A percentile compares a stretch with the other conserved stretches of the same genome.
These are phyloP conservation scores for Leccinum pachyderme DNA, from an alignment of 1,284 basidiomycete genomes.

Conservation along the genomic window DNA sequence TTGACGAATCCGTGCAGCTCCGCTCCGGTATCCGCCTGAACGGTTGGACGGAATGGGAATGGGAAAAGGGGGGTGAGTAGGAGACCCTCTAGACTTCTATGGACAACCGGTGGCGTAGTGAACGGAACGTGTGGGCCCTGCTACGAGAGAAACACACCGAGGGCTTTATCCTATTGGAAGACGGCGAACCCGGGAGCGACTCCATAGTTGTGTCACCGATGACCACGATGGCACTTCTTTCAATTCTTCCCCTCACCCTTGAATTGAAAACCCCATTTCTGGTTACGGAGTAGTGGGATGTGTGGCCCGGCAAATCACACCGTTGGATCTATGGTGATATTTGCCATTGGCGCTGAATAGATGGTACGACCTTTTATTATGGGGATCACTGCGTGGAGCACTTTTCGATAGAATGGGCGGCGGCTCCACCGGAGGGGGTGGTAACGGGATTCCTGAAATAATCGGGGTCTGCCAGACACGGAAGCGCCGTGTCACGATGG, in stretches of 20 bases:
- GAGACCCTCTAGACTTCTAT: background rate
- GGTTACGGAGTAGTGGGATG: background rate
- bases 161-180: constrained; percentile 15
- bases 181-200: constrained; percentile 1
- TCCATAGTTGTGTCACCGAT: background rate
- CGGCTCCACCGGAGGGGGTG: background rate
- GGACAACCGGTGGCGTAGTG: background rate
- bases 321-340: constrained; percentile 1
- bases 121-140: background rate
- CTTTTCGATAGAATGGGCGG: background rate
- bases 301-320: background rate
- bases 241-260: background rate
- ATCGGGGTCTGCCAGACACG: background rate
- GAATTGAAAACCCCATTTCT: constrained; percentile 7
- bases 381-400: background rate
- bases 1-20: constrained; percentile 10
- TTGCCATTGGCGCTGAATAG: constrained; percentile 4
- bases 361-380: constrained; percentile 1
- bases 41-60: background rate
- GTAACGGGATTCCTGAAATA: background rate
- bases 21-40: constrained; percentile 16
- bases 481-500: background rate
- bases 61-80: background rate
- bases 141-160: background rate
- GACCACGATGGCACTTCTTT: background rate